Percentiles rank a stretch among this genome's conserved stretches.
Evolutionary conservation across 176 grass and related monocot species (phyloP).

Genomic region (Alloteropsis semialata): DNA sequence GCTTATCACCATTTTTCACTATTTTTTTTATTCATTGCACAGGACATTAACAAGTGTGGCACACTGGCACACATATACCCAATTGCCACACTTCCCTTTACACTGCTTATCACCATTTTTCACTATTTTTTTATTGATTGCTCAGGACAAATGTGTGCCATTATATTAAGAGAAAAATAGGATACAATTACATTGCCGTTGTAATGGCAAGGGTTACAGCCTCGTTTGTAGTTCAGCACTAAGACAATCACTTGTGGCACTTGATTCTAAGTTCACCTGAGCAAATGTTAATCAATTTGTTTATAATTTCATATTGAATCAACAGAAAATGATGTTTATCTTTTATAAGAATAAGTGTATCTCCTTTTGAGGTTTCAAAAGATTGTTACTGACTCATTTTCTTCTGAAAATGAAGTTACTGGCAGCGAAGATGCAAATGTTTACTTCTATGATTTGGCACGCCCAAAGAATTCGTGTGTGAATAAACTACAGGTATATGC

Average conservation of each 20-base stretch:
- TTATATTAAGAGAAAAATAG: neutral
- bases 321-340: neutral
- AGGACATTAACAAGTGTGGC: no score
- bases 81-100: no score
- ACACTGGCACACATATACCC: no score
- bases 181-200: neutral
- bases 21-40: no score
- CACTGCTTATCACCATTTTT: neutral
- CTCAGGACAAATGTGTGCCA: neutral
- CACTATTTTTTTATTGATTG: neutral
- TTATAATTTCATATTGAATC: neutral
- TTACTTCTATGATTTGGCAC: slow-evolving; percentile 98
- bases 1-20: neutral
- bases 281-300: neutral
- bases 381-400: slow-evolving; percentile 21
- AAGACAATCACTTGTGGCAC: neutral
- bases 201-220: neutral
- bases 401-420: slow-evolving; percentile 61
- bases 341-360: neutral
- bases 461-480: slow-evolving; percentile 83
- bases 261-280: neutral
- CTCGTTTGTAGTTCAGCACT: neutral
- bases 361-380: neutral
- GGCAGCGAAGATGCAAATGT: slow-evolving; percentile 94
- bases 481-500: slow-evolving; percentile 86